These are phyloP conservation scores for Taxawa tesnikishii DNA, from an alignment of 2,329 filamentous ascomycete genomes.

Conservation along the genomic window DNA sequence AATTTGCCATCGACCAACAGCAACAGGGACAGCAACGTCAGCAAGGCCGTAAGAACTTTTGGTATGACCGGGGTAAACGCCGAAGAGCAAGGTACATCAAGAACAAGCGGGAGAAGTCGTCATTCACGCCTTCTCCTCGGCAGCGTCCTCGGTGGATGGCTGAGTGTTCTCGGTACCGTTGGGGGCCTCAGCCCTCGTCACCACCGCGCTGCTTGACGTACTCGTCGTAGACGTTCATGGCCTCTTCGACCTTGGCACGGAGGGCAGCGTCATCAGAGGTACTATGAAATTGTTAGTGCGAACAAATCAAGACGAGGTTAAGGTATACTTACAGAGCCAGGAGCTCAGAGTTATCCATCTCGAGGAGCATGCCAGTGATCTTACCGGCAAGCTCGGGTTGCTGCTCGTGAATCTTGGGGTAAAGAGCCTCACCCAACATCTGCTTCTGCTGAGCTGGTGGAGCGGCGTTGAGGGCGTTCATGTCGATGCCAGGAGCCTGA, in stretches of 20 bases:
- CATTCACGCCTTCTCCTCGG: too few species aligned
- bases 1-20: too few species aligned
- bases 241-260: constrained; percentile 92
- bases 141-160: constrained; percentile 19
- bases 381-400: constrained; percentile 95
- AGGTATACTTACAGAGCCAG: constrained; percentile 73
- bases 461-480: constrained; percentile 38
- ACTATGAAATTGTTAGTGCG: constrained; percentile 40
- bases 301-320: too few species aligned
- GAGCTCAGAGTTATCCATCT: constrained; percentile 96
- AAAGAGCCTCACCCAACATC: constrained; percentile 92
- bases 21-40: too few species aligned
- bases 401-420: constrained; percentile 93
- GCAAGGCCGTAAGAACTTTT: too few species aligned
- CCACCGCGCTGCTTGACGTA: constrained; percentile 78
- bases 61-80: too few species aligned
- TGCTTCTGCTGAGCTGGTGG: constrained; percentile 85
- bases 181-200: constrained; percentile 15
- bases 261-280: constrained; percentile 83
- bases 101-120: too few species aligned
- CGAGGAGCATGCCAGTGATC: constrained; percentile 98
- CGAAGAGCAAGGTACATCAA: too few species aligned
- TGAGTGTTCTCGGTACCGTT: constrained; percentile 23
- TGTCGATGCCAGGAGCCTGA: constrained; percentile 29
- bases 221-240: constrained; percentile 93